Evolutionary conservation across 805 yeast species (phyloP), one percentile per base, ranked within the genome.

Genomic region (Cyberlindnera galapagoensis): DNA sequence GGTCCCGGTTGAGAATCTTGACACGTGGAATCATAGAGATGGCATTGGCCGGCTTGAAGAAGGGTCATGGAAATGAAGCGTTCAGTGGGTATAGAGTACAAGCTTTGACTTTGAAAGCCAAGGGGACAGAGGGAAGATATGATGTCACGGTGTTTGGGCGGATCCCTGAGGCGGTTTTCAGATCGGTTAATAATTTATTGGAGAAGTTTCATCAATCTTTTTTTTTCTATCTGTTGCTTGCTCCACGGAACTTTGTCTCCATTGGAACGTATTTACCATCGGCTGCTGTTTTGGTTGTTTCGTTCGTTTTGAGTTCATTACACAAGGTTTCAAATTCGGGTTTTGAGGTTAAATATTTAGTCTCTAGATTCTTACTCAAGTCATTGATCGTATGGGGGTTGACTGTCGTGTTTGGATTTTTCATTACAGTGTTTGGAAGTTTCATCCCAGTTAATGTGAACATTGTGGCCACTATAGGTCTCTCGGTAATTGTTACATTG

Each of bases 121-220:
- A 28, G 21, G 85, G 83, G 1, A 62, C 58, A 3, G 46, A 47
- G 1, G 84, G 84, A 2, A 64, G 66, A 0, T 67, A 65, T 34
- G 97, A 92, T 59, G 77, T 90, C 36, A 90, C 97, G 1, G 86
- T 92, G 17, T 80, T 82, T 54, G 98, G 97, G 5, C 73, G 97
- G 53, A 69, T 90, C 4, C 72, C 86, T 13, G 99, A 92, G 58
- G 85, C 94, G 3, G 64, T 81, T 7, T 78, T 88, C 52, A 71
- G 98, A 39, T 78, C 95, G 0, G 82, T 92, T 22, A 92, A 92
- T 61, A 92, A 92, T 54, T 66, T 92, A 44, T 64, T 90, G 23
- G 99, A 92, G 56, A 94, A 90, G 54, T 90, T 90, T 59, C 99
- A 92, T 58, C 99, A 92, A 59, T 85, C 96, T 1, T 92, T 87